phyloP scores from a whole-genome alignment of 2,329 filamentous ascomycete genomes.

The Paecilomyces sp. region DNA sequence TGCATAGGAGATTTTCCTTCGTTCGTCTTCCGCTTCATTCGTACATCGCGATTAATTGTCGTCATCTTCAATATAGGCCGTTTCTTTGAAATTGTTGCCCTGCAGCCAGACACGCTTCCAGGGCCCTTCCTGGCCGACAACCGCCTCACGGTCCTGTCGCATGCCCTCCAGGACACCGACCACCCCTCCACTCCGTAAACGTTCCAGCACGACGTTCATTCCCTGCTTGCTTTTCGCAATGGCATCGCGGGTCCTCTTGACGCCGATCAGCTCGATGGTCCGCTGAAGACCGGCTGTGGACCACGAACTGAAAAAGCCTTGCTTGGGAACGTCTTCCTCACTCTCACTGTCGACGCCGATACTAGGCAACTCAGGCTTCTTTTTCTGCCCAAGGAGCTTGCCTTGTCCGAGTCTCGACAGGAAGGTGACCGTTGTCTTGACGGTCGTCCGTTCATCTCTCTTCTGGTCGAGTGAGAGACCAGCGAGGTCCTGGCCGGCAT shows the following conservation, averaged over 20 bases:
- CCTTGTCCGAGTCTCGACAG: slow-evolving; percentile 54
- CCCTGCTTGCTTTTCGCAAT: slow-evolving; percentile 58
- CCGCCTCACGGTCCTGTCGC: slow-evolving; percentile 51
- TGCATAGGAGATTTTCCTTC: background rate
- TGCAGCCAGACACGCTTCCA: slow-evolving; percentile 37
- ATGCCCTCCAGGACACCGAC: slow-evolving; percentile 66
- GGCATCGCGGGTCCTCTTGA: slow-evolving; percentile 54
- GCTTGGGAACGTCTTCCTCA: slow-evolving; percentile 47
- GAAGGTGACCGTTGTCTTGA: slow-evolving; percentile 56
- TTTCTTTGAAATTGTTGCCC: slow-evolving; percentile 20
- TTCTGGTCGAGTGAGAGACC: slow-evolving; percentile 30
- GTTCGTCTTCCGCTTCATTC: background rate
- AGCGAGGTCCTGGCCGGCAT: slow-evolving; percentile 13
- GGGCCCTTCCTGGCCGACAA: slow-evolving; percentile 29
- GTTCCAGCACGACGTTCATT: slow-evolving; percentile 59
- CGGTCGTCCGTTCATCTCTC: slow-evolving; percentile 45
- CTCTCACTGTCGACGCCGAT: slow-evolving; percentile 29
- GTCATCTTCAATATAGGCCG: slow-evolving; percentile 19
- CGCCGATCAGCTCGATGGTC: slow-evolving; percentile 57
- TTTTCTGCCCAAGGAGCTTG: slow-evolving; percentile 39
- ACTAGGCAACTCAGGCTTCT: slow-evolving; percentile 28
- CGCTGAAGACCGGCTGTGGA: slow-evolving; percentile 54
- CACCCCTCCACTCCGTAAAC: slow-evolving; percentile 58
- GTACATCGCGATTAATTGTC: slow-evolving; percentile 14
- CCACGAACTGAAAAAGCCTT: slow-evolving; percentile 53